These are phyloP conservation scores for Daldinia vernicosa DNA, from an alignment of 495 filamentous ascomycete genomes.

Conservation along the genomic window DNA sequence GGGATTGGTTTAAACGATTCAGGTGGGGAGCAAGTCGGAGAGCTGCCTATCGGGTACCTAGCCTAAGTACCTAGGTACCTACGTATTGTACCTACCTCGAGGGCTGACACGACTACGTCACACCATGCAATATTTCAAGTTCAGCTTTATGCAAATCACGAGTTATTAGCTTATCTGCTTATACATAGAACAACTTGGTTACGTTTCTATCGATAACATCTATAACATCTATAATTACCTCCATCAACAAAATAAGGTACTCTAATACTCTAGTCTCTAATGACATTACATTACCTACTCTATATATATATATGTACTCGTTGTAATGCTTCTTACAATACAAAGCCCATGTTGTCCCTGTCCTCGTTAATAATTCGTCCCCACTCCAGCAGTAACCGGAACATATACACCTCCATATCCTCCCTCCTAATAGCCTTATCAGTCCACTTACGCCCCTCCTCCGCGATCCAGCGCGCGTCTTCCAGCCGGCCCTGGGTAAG, in stretches of 20 bases:
- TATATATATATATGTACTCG: neutral
- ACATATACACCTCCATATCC: conserved; percentile 87
- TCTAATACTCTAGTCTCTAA: neutral
- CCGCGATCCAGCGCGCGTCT: conserved; percentile 68
- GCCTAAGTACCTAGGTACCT: neutral
- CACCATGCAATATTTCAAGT: conserved; percentile 23
- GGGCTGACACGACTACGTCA: conserved; percentile 24
- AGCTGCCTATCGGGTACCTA: conserved; percentile 21
- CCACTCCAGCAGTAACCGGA: conserved; percentile 80
- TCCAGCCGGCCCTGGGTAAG: conserved; percentile 42
- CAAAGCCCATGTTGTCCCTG: conserved; percentile 67
- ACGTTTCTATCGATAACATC: too few relatives aligned
- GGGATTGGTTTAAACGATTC: conserved; percentile 27
- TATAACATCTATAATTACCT: too few relatives aligned
- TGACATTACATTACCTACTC: neutral
- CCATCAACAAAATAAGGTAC: too few relatives aligned
- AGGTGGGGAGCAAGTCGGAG: conserved; percentile 9
- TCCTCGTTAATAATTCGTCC: conserved; percentile 69
- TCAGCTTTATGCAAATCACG: conserved; percentile 11
- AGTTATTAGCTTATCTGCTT: neutral
- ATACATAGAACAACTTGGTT: neutral
- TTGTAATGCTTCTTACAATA: conserved; percentile 14
- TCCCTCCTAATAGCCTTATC: conserved; percentile 72
- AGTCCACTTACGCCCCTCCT: conserved; percentile 72
- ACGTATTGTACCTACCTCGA: too few relatives aligned